A percentile compares a stretch with the other conserved stretches of the same genome.
These are phyloP conservation scores for Backusella circina DNA, from an alignment of 192 early-diverging fungal genomes.

Conservation along the genomic window DNA sequence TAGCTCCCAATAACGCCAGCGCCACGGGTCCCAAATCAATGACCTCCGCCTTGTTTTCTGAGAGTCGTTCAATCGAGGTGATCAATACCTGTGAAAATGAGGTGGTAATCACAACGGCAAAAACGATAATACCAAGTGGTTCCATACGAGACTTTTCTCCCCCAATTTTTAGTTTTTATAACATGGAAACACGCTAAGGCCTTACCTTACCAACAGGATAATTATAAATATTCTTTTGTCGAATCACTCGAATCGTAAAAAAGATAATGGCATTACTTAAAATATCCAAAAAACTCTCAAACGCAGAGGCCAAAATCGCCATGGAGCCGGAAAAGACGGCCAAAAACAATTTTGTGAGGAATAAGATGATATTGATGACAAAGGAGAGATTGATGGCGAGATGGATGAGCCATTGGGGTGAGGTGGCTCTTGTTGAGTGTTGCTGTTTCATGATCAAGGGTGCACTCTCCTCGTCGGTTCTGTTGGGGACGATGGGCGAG, in stretches of 20 bases:
- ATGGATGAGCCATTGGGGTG: slow-evolving; percentile 38
- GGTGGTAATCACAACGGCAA: slow-evolving; percentile 63
- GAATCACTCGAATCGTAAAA: slow-evolving; percentile 48
- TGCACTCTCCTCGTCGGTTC: slow-evolving; percentile 22
- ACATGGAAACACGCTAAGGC: no score
- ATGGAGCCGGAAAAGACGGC: slow-evolving; percentile 63
- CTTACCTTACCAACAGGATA: slow-evolving; percentile 64
- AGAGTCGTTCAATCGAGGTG: slow-evolving; percentile 39
- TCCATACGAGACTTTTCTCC: slow-evolving; percentile 65
- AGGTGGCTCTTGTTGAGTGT: background rate
- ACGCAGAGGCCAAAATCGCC: slow-evolving; percentile 64
- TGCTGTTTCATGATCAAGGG: background rate
- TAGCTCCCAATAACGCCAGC: slow-evolving; percentile 44
- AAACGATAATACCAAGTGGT: slow-evolving; percentile 72
- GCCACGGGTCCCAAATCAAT: slow-evolving; percentile 49
- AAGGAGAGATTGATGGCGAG: slow-evolving; percentile 67
- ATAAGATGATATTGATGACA: slow-evolving; percentile 58
- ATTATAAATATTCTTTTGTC: slow-evolving; percentile 36
- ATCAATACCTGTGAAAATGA: slow-evolving; percentile 64
- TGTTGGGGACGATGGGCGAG: background rate
- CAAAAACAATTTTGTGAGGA: slow-evolving; percentile 55
- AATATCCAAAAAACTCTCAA: slow-evolving; percentile 65
- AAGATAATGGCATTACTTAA: slow-evolving; percentile 48
- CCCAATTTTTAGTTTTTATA: no score
- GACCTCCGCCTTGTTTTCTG: slow-evolving; percentile 26